A percentile compares a stretch with the other conserved stretches of the same genome.
phyloP scores from a whole-genome alignment of 2,329 filamentous ascomycete genomes.

The Pestalotiopsis fici region DNA sequence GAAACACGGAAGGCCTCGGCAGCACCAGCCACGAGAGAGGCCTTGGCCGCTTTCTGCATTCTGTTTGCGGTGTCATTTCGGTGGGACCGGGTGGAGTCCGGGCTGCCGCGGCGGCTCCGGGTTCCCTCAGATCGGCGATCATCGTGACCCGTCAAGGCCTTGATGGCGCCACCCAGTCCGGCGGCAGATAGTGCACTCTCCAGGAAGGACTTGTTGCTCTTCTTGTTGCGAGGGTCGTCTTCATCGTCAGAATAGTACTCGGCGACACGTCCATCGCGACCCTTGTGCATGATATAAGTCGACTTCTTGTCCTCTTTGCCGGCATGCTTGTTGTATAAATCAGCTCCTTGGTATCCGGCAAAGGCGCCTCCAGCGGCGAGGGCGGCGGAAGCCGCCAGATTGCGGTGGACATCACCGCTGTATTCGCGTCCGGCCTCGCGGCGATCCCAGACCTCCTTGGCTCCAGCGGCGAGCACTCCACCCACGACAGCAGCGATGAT shows the following conservation, averaged over 20 bases:
- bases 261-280: slow-evolving; percentile 50
- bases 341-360: slow-evolving; percentile 64
- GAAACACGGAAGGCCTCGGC: slow-evolving; percentile 89
- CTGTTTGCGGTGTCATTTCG: slow-evolving; percentile 52
- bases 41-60: slow-evolving; percentile 85
- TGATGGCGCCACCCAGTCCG: slow-evolving; percentile 62
- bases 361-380: slow-evolving; percentile 65
- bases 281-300: slow-evolving; percentile 53
- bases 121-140: slow-evolving; percentile 32
- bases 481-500: slow-evolving; percentile 67
- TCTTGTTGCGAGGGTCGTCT: slow-evolving; percentile 53
- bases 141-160: slow-evolving; percentile 49
- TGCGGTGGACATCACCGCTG: slow-evolving; percentile 50
- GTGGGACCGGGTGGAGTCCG: slow-evolving; percentile 46
- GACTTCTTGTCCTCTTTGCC: slow-evolving; percentile 56
- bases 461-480: slow-evolving; percentile 64
- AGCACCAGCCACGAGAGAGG: slow-evolving; percentile 85
- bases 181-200: slow-evolving; percentile 64
- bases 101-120: slow-evolving; percentile 34
- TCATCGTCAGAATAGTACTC: slow-evolving; percentile 63
- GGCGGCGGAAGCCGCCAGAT: slow-evolving; percentile 59
- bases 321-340: slow-evolving; percentile 62
- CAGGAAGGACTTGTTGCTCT: slow-evolving; percentile 65
- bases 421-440: slow-evolving; percentile 56
- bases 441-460: slow-evolving; percentile 68